phyloP scores from a whole-genome alignment of 116 monocot species.

The Thalassia testudinum region DNA sequence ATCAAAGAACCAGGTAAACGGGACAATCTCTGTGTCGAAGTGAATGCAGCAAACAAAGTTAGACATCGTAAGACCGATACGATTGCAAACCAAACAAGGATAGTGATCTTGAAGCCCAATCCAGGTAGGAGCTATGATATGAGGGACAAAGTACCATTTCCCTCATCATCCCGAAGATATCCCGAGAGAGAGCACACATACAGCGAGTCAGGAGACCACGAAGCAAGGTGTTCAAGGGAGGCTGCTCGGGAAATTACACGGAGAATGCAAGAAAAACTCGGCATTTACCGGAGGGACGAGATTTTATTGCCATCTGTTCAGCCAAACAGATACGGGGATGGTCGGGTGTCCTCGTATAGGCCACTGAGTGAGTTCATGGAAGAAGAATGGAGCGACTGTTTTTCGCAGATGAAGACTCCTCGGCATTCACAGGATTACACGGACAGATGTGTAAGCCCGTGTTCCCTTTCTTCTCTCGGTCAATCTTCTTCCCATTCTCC shows the following conservation, averaged over 20 bases:
- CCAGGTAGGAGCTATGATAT: slow-evolving; percentile 21
- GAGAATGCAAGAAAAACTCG: slow-evolving; percentile 18
- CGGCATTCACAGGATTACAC: slow-evolving; percentile 56
- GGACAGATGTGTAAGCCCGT: slow-evolving; percentile 52
- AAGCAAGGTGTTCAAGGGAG: slow-evolving; percentile 16
- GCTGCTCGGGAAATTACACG: slow-evolving; percentile 22
- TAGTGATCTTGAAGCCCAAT: slow-evolving; percentile 78
- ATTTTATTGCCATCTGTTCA: slow-evolving; percentile 47
- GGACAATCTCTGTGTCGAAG: background rate
- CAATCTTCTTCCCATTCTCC: slow-evolving; percentile 35
- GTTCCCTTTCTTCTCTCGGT: slow-evolving; percentile 38
- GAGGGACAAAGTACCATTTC: slow-evolving; percentile 1
- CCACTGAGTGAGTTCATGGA: slow-evolving; percentile 38
- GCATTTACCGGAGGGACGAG: slow-evolving; percentile 43
- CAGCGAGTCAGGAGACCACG: slow-evolving; percentile 7
- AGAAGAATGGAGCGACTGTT: slow-evolving; percentile 12
- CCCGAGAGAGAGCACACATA: slow-evolving; percentile 1
- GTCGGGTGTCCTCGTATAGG: slow-evolving; percentile 55
- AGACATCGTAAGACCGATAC: slow-evolving; percentile 6
- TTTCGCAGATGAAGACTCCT: background rate
- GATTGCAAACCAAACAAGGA: slow-evolving; percentile 52
- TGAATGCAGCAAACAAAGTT: slow-evolving; percentile 5
- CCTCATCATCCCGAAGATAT: slow-evolving; percentile 8
- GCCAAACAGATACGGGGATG: slow-evolving; percentile 79
- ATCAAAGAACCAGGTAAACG: background rate